These are phyloP conservation scores for Rhodotorula sp. DNA, from an alignment of 1,284 basidiomycete genomes.

Conservation along the genomic window DNA sequence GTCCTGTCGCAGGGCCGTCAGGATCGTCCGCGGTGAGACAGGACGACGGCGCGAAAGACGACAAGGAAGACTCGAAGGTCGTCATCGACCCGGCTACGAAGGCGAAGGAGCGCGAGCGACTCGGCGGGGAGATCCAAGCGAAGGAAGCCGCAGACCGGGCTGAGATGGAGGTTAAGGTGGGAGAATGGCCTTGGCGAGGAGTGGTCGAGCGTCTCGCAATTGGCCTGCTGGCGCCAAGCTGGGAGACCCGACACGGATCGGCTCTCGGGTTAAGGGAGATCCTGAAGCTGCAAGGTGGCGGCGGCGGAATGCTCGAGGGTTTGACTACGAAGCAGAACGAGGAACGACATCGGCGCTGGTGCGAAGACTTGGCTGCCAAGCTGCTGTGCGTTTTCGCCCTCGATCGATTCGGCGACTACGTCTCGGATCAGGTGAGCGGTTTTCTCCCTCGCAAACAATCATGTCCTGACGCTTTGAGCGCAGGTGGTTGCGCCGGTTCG, in stretches of 20 bases:
- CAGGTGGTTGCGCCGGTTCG: slow-evolving; percentile 93
- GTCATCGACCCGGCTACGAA: slow-evolving; percentile 42
- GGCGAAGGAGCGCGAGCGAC: slow-evolving; percentile 27
- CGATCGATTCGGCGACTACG: slow-evolving; percentile 96
- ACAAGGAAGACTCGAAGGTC: slow-evolving; percentile 12
- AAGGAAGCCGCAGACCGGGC: slow-evolving; percentile 43
- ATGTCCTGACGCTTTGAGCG: not conserved
- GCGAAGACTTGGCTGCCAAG: slow-evolving; percentile 80
- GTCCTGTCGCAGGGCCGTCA: not conserved
- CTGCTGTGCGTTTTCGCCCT: slow-evolving; percentile 89
- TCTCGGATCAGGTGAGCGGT: slow-evolving; percentile 73
- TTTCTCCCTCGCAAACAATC: not conserved
- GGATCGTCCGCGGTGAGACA: not conserved
- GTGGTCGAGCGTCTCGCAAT: slow-evolving; percentile 78
- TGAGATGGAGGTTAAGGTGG: slow-evolving; percentile 47
- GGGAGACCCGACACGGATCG: slow-evolving; percentile 94
- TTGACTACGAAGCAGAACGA: slow-evolving; percentile 60
- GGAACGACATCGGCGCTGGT: slow-evolving; percentile 74
- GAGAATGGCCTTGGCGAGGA: slow-evolving; percentile 85
- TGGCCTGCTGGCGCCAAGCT: slow-evolving; percentile 76
- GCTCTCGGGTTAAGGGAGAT: slow-evolving; percentile 88
- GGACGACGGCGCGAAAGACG: slow-evolving; percentile 2
- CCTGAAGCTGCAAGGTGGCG: slow-evolving; percentile 77
- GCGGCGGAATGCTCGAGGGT: slow-evolving; percentile 62
- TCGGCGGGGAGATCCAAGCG: slow-evolving; percentile 37